Conservation (phyloP, 2,329 filamentous ascomycete species). For the Coniella lustricola region DNA sequence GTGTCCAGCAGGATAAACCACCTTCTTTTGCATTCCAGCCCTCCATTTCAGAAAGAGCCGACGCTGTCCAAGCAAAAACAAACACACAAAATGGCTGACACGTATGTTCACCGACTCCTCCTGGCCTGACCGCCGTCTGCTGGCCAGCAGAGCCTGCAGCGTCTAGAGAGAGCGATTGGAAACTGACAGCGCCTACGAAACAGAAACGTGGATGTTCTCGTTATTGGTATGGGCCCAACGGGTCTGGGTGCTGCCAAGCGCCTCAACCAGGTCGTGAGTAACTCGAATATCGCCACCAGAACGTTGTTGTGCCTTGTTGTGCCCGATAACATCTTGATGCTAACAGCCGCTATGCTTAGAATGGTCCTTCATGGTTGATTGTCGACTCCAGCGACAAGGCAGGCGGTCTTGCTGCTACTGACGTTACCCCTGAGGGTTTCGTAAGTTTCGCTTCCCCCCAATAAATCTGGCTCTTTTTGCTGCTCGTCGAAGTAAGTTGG, state of each 20-base stretch:
- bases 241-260: slow-evolving; percentile 97
- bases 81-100: slow-evolving; percentile 23
- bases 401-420: slow-evolving; percentile 91
- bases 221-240: slow-evolving; percentile 96
- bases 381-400: slow-evolving; percentile 87
- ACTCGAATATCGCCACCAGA: slow-evolving; percentile 21
- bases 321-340: slow-evolving; percentile 18
- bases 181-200: not conserved
- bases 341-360: slow-evolving; percentile 41
- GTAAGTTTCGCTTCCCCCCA: slow-evolving; percentile 48
- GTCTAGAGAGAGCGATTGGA: not conserved
- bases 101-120: slow-evolving; percentile 17
- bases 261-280: slow-evolving; percentile 84
- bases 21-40: slow-evolving; percentile 3
- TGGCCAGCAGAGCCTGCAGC: no score
- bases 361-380: slow-evolving; percentile 92
- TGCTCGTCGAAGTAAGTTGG: not conserved
- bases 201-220: slow-evolving; percentile 91
- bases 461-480: not conserved
- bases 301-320: slow-evolving; percentile 4
- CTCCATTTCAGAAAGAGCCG: slow-evolving; percentile 8
- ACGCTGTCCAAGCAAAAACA: not conserved
- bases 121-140: not conserved
- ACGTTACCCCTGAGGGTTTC: slow-evolving; percentile 92
- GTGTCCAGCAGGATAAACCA: slow-evolving; percentile 8